These are phyloP conservation scores for Linaria vulgaris DNA, from an alignment of 257 asterid genomes.

Conservation along the genomic window DNA sequence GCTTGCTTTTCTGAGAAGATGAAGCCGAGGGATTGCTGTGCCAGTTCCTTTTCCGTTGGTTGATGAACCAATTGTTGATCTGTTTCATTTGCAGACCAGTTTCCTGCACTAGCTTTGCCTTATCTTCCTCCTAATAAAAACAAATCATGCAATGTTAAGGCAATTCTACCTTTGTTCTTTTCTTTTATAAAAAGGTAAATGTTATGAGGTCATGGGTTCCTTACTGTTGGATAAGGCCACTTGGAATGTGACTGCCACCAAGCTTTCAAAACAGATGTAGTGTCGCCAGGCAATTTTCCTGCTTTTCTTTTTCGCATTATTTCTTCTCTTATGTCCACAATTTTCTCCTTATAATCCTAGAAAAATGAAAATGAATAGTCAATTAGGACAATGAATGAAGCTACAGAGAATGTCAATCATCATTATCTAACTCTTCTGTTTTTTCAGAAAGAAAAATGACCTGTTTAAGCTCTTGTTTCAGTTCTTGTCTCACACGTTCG, in stretches of 20 bases:
- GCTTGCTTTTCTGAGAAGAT: conserved; percentile 79
- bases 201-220: conserved; percentile 10
- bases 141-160: not conserved
- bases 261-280: conserved; percentile 69
- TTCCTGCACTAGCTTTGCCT: conserved; percentile 81
- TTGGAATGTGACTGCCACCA: conserved; percentile 85
- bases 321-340: conserved; percentile 72
- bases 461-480: conserved; percentile 95
- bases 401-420: not conserved
- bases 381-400: not conserved
- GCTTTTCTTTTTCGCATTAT: conserved; percentile 74
- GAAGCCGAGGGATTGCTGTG: conserved; percentile 85
- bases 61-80: conserved; percentile 93
- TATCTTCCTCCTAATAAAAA: conserved; percentile 78
- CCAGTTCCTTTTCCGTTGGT: conserved; percentile 95
- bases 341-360: conserved; percentile 72
- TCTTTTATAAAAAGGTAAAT: not conserved
- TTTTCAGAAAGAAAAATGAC: conserved; percentile 41
- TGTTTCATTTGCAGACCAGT: conserved; percentile 92
- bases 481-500: conserved; percentile 96
- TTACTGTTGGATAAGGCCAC: conserved; percentile 86
- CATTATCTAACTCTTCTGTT: not conserved
- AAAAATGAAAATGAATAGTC: not conserved
- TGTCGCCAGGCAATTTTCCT: conserved; percentile 75
- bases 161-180: too few species aligned